A percentile compares a stretch with the other conserved stretches of the same genome.
Conservation (phyloP, 805 yeast genomes). For the Ogataea parapolymorpha region DNA sequence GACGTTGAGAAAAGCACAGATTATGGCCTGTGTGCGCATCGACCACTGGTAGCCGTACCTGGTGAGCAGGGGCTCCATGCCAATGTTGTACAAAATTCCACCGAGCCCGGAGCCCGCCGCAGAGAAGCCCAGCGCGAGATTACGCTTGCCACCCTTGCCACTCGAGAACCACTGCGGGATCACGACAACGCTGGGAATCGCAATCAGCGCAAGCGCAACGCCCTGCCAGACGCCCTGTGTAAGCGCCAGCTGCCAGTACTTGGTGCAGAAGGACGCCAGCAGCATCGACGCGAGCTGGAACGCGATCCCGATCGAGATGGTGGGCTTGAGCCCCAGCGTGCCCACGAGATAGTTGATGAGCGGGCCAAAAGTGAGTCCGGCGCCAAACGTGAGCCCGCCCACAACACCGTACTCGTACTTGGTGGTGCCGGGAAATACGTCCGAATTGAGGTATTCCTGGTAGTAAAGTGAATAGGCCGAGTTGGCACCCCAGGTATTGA, state of each 20-base stretch:
- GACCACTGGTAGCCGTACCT: conserved; percentile 45
- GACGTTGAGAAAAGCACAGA: conserved; percentile 33
- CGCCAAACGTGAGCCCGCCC: conserved; percentile 65
- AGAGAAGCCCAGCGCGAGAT: conserved; percentile 46
- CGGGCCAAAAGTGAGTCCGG: conserved; percentile 50
- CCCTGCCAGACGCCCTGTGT: conserved; percentile 70
- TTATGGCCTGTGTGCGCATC: conserved; percentile 44
- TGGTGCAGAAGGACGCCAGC: conserved; percentile 56
- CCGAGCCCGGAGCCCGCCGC: conserved; percentile 54
- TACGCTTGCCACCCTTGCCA: conserved; percentile 47
- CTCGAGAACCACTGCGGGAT: conserved; percentile 65
- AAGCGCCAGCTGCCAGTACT: conserved; percentile 62
- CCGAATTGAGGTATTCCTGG: conserved; percentile 49
- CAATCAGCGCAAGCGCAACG: conserved; percentile 51
- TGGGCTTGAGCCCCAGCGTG: conserved; percentile 37
- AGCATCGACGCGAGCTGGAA: conserved; percentile 53
- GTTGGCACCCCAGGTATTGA: conserved; percentile 73
- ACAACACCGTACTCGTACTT: conserved; percentile 61
- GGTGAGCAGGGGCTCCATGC: conserved; percentile 43
- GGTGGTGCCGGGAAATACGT: conserved; percentile 51
- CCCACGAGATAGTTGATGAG: conserved; percentile 45
- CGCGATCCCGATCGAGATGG: conserved; percentile 45
- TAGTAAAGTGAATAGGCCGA: conserved; percentile 63
- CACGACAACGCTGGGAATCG: conserved; percentile 56
- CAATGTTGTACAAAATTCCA: conserved; percentile 48